These are phyloP conservation scores for Leishmania tarentolae DNA, from an alignment of 208 protist species.

Conservation along the genomic window DNA sequence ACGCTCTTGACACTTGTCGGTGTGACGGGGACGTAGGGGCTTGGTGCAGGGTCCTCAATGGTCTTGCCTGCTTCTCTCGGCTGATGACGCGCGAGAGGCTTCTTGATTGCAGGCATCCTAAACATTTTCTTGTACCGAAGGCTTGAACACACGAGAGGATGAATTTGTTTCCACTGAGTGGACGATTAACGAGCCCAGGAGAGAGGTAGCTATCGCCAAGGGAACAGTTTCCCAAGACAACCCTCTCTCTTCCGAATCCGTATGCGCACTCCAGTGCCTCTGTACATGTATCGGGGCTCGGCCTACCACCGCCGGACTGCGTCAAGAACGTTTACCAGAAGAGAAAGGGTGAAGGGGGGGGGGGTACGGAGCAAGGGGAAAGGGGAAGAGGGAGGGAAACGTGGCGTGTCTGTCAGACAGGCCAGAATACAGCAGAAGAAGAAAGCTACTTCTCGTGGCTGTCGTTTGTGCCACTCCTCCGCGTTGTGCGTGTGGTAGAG, in stretches of 20 bases:
- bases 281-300: not conserved
- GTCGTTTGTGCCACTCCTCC: not conserved
- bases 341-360: not conserved
- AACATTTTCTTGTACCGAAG: not conserved
- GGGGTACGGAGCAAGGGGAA: not conserved
- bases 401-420: not conserved
- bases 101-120: conserved; percentile 1
- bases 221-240: not conserved
- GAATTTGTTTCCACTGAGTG: no score
- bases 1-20: conserved; percentile 39
- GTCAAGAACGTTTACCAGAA: not conserved
- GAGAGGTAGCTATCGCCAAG: not conserved
- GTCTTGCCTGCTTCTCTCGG: not conserved
- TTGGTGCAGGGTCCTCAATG: not conserved
- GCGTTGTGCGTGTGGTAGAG: not conserved
- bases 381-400: not conserved
- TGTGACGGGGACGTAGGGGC: conserved; percentile 41
- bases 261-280: not conserved
- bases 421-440: not conserved
- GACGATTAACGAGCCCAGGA: not conserved
- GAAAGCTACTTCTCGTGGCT: not conserved
- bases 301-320: not conserved
- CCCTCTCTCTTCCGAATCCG: not conserved
- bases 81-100: not conserved
- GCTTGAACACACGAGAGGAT: no score